A percentile compares a stretch with the other conserved stretches of the same genome.
Evolutionary conservation across 352 stramenopile species (phyloP).

Genomic region (Aphanomyces stellatus): DNA sequence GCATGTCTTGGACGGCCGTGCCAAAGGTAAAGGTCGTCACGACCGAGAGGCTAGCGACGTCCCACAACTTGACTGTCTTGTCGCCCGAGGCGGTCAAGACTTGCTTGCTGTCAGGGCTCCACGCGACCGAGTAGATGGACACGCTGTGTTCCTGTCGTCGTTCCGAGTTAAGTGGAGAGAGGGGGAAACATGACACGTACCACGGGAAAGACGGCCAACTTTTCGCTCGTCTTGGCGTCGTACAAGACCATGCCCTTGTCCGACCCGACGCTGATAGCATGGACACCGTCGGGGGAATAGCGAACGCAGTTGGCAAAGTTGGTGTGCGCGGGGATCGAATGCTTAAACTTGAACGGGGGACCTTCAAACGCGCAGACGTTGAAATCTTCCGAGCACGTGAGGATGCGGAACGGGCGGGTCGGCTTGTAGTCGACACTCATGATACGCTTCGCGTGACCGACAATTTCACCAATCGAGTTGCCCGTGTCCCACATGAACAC

Average conservation of each 20-base stretch:
- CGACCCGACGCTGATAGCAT: slow-evolving; percentile 88
- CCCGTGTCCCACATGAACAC: slow-evolving; percentile 97
- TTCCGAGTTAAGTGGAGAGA: slow-evolving; percentile 21
- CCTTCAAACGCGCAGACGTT: slow-evolving; percentile 92
- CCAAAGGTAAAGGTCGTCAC: slow-evolving; percentile 72
- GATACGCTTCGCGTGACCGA: slow-evolving; percentile 91
- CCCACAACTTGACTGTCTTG: slow-evolving; percentile 93
- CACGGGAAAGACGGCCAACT: slow-evolving; percentile 68
- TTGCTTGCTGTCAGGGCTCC: slow-evolving; percentile 83
- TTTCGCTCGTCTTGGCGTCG: slow-evolving; percentile 86
- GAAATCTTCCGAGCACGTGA: slow-evolving; percentile 93
- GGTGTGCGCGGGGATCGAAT: slow-evolving; percentile 90
- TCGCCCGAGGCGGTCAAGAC: slow-evolving; percentile 94
- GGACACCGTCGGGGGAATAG: slow-evolving; percentile 87
- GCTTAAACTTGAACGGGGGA: slow-evolving; percentile 94
- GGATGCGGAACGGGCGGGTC: slow-evolving; percentile 90
- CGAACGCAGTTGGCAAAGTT: slow-evolving; percentile 95
- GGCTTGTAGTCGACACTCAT: slow-evolving; percentile 90
- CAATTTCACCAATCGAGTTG: slow-evolving; percentile 91
- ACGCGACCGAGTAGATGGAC: slow-evolving; percentile 94
- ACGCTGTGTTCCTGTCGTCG: slow-evolving; percentile 54
- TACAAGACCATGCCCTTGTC: slow-evolving; percentile 95
- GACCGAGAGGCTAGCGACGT: slow-evolving; percentile 62
- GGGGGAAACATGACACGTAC: not conserved
- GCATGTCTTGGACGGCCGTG: slow-evolving; percentile 64